These are phyloP conservation scores for Lupinus albus DNA, from an alignment of 306 rosid species.

Conservation along the genomic window DNA sequence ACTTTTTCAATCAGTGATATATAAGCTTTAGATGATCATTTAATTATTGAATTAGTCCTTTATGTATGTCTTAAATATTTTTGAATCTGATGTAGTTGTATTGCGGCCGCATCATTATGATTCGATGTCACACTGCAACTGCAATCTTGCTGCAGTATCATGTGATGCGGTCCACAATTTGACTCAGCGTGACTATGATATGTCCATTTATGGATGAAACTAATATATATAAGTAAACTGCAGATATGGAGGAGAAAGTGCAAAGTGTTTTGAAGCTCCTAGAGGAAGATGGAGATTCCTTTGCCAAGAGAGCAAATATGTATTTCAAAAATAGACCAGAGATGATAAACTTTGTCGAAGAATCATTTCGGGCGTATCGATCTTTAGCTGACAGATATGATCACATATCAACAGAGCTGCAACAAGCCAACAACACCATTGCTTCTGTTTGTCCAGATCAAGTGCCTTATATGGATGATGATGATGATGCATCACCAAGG, in stretches of 20 bases:
- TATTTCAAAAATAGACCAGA: constrained; percentile 86
- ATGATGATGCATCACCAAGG: constrained; percentile 54
- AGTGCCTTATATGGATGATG: constrained; percentile 80
- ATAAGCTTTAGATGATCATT: constrained; percentile 1
- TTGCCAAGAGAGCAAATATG: constrained; percentile 92
- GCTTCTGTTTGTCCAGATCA: constrained; percentile 84
- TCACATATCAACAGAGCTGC: constrained; percentile 83
- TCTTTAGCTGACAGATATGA: constrained; percentile 90
- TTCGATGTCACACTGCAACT: too few species aligned
- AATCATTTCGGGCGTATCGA: constrained; percentile 71
- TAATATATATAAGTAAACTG: constrained; percentile 35
- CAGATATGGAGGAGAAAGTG: constrained; percentile 93
- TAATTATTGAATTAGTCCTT: constrained; percentile 2
- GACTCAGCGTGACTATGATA: too few species aligned
- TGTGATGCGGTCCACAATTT: too few species aligned
- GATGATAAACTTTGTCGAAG: constrained; percentile 76
- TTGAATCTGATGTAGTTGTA: too few species aligned
- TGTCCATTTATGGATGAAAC: constrained; percentile 26
- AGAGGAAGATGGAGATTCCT: constrained; percentile 84
- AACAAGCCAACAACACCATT: constrained; percentile 84
- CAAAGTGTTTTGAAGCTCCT: constrained; percentile 58
- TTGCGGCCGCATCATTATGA: too few species aligned
- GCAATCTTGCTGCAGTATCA: too few species aligned
- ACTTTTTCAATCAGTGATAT: not conserved
- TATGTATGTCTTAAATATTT: too few species aligned